Evolutionary conservation across 257 asterid genomes (phyloP), one percentile per base, ranked within the genome.

Genomic region (Eucommia ulmoides): DNA sequence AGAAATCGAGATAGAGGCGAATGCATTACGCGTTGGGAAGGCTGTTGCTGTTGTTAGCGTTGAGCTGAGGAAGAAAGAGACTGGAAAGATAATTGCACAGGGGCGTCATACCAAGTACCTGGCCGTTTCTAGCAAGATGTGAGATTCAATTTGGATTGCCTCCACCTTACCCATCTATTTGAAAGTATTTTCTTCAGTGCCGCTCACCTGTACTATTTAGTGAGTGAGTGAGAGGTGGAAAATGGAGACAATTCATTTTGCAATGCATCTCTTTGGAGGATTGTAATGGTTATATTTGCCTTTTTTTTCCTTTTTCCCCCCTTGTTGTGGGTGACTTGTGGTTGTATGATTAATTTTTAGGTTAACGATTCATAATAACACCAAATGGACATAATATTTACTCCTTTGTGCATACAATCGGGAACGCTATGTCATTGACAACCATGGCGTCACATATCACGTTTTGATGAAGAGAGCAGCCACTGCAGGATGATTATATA

Each of bases 51-150:
- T 81, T 47, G 80, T 81, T 12, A 81, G 75, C 18, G 94, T 87
- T 1, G 97, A 83, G 51, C 55, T 83, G 26, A 69, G 65, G 69
- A 87, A 74, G 55, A 87, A 87, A 55, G 66, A 60, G 65, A 76
- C 83, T 0, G 91, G 93, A 19, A 83, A 78, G 53, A 52, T 75
- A 19, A 69, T 83, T 59, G 93, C 93, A 58, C 91, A 80, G 58
- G 94, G 97, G 17, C 91, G 94, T 9, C 94, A 83, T 67, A 76
- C 94, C 3, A 83, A 76, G 69, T 87, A 83, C 59, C 55, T 83
- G 52, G 73, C 56, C 24, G 60, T 66, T 24, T 65, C 75, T 5
- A 83, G 93, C 61, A 87, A 81, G 69, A 41, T 87, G 33, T 87
- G 69, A 87, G 42, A 29, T 7, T 12, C 7, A 7, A 29, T 29